Evolutionary conservation across 129 eudicot species (phyloP).

Genomic region (Solidago caesia): DNA sequence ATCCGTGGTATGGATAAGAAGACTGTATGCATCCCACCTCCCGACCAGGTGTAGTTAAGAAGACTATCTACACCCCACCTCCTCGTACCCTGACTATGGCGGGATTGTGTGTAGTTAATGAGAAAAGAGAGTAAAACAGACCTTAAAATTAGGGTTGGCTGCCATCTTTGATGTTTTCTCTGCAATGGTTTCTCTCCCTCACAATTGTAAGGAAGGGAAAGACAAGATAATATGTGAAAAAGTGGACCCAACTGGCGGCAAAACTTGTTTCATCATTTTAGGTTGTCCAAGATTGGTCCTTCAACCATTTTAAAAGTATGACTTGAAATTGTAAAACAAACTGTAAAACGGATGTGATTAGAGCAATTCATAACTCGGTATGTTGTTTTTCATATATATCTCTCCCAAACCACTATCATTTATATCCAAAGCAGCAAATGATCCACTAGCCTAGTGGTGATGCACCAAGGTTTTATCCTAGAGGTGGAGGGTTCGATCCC

Average conservation of each 20-base stretch:
- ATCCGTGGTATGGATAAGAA: neutral
- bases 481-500: no score
- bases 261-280: conserved; percentile 3
- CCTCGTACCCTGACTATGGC: neutral
- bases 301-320: neutral
- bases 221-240: conserved; percentile 21
- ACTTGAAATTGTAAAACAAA: no score
- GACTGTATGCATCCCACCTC: no score
- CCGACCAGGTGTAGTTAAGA: no score
- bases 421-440: no score
- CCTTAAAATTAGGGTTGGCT: conserved; percentile 46
- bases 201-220: conserved; percentile 11
- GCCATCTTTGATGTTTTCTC: conserved; percentile 24
- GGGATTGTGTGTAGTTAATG: neutral
- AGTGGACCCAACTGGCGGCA: conserved; percentile 36
- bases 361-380: no score
- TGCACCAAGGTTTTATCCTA: no score
- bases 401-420: no score
- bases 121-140: conserved; percentile 7
- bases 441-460: no score
- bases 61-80: no score
- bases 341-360: no score
- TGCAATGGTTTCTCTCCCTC: conserved; percentile 16
- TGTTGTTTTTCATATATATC: no score
- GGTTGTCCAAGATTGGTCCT: conserved; percentile 15